Conservation (phyloP, 2,329 filamentous ascomycete genomes). For the Aspergillus fijiensis region DNA sequence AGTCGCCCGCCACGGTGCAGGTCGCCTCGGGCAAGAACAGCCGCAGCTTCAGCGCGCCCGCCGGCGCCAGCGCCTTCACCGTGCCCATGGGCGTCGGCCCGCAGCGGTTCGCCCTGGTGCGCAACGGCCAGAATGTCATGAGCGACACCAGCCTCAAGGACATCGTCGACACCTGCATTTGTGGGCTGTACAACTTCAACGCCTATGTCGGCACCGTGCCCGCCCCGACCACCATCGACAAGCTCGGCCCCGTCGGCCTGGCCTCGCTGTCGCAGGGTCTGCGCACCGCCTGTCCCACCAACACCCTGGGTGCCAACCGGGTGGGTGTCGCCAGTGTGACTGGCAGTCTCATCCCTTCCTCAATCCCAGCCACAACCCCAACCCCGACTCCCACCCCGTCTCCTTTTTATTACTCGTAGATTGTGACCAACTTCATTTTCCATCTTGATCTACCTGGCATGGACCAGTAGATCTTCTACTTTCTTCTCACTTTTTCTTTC, state of each 20-base stretch:
- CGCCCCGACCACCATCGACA: conserved; percentile 31
- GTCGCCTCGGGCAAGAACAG: conserved; percentile 49
- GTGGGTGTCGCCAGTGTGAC: neutral
- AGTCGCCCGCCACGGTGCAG: conserved; percentile 45
- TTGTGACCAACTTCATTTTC: neutral
- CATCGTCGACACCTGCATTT: conserved; percentile 51
- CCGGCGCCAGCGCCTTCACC: conserved; percentile 47
- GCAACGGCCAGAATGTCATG: conserved; percentile 45
- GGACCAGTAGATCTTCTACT: too few species aligned
- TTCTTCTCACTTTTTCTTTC: neutral
- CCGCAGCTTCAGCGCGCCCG: conserved; percentile 45
- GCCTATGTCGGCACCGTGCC: conserved; percentile 55
- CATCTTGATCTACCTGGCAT: too few species aligned
- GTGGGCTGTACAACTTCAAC: conserved; percentile 58
- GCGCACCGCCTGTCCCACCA: conserved; percentile 30
- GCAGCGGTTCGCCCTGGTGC: conserved; percentile 49
- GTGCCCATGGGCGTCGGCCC: conserved; percentile 50
- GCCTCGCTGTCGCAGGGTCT: conserved; percentile 30
- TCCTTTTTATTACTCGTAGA: neutral
- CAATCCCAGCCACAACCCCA: neutral
- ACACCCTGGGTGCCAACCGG: conserved; percentile 21
- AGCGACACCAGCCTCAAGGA: conserved; percentile 52
- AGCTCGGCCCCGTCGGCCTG: conserved; percentile 37
- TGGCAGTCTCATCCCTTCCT: neutral
- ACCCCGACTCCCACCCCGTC: neutral